Conservation (phyloP, 2,329 filamentous ascomycete genomes). For the Hypomyces rosellus region DNA sequence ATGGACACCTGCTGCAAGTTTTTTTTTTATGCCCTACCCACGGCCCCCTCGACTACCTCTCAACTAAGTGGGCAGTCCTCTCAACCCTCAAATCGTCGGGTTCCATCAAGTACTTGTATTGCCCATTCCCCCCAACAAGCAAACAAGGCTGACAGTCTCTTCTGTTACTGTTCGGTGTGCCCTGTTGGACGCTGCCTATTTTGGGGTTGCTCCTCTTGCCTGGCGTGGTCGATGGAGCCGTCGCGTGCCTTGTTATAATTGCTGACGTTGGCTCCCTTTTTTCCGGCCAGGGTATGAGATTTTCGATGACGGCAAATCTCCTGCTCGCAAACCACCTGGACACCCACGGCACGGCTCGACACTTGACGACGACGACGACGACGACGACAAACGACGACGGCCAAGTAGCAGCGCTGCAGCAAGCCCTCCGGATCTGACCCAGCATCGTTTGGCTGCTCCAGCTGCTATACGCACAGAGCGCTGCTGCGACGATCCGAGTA, state of each 20-base stretch:
- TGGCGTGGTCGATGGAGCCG: conserved; percentile 2
- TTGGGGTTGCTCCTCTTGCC: not conserved
- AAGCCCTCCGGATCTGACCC: conserved; percentile 1
- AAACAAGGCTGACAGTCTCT: too few species aligned
- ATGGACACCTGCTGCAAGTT: not conserved
- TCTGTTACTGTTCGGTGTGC: too few species aligned
- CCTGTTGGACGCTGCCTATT: conserved; percentile 1
- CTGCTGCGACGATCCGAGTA: not conserved
- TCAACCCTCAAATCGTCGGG: too few species aligned
- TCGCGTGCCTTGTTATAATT: conserved; percentile 2
- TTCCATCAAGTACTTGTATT: too few species aligned
- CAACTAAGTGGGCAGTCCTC: too few species aligned
- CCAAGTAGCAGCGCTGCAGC: conserved; percentile 6
- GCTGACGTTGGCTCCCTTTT: conserved; percentile 4
- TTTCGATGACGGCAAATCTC: conserved; percentile 11
- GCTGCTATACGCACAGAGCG: not conserved
- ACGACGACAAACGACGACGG: conserved; percentile 2
- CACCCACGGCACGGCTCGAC: conserved; percentile 7
- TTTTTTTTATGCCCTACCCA: not conserved
- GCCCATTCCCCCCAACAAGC: too few species aligned
- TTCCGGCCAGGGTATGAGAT: conserved; percentile 6
- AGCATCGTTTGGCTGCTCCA: not conserved
- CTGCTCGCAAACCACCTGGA: conserved; percentile 1
- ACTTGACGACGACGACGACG: not conserved
- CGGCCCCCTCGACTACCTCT: not conserved